Base-by-base conservation (phyloP, 805 yeast genomes). In the Candida ovalis region DNA sequence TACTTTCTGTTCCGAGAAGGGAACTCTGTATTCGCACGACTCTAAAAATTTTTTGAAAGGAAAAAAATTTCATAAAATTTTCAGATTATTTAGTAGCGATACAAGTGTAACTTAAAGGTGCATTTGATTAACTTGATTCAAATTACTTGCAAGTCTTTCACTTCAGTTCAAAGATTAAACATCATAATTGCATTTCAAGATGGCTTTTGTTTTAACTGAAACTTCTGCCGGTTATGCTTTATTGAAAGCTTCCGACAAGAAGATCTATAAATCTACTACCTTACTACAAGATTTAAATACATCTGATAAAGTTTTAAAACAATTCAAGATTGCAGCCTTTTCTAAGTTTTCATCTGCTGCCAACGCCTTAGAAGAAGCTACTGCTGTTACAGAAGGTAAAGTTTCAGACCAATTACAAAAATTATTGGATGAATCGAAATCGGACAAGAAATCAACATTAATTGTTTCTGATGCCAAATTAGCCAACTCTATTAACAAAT, bases 191-290 rank as follows among this genome's bases (percentile, higher is more conserved):
- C 38, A 25, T 33, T 24, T 38, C 28, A 53, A 52, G 42, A 87
- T 87, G 95, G 86, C 94, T 55, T 87, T 76, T 80, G 90, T 92
- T 66, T 82, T 92, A 69, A 87, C 98, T 52, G 99, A 94, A 77
- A 94, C 99, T 57, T 88, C 99, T 55, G 99, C 99, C 45, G 99
- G 99, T 67, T 94, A 94, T 71, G 99, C 99, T 67, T 80, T 94
- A 67, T 81, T 94, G 68, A 94, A 94, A 76, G 96, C 97, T 49
- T 85, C 96, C 55, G 98, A 94, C 78, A 94, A 94, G 78, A 92
- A 92, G 78, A 85, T 94, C 63, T 85, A 92, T 80, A 92, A 91
- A 75, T 83, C 94, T 23, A 69, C 86, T 47, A 68, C 82, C 50
- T 73, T 91, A 59, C 71, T 87, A 57, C 78, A 84, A 55, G 96